Conservation (phyloP, 1,139 yeast genomes). For the Blastobotrys indianensis region DNA sequence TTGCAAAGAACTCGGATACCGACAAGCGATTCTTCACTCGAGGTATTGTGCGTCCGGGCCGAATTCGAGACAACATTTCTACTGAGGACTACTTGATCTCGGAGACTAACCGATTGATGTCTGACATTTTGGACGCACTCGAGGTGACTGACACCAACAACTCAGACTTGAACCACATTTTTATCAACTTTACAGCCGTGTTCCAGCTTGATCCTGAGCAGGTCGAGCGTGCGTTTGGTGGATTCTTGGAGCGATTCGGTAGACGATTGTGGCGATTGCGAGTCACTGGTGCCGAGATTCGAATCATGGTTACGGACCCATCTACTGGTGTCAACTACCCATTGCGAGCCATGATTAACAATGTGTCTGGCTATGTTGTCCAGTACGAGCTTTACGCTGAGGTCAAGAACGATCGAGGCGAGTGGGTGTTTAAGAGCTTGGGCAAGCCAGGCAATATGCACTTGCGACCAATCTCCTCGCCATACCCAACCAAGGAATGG, state of each 20-base stretch:
- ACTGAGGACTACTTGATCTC: slow-evolving; percentile 91
- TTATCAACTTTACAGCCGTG: slow-evolving; percentile 91
- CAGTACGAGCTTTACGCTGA: slow-evolving; percentile 93
- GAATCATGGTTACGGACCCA: slow-evolving; percentile 92
- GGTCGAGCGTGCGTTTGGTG: slow-evolving; percentile 96
- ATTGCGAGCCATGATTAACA: slow-evolving; percentile 90
- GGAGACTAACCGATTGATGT: slow-evolving; percentile 92
- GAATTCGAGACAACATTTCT: slow-evolving; percentile 84
- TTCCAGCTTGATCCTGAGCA: slow-evolving; percentile 92
- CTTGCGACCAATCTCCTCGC: slow-evolving; percentile 88
- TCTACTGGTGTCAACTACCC: slow-evolving; percentile 86
- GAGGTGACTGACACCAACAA: slow-evolving; percentile 92
- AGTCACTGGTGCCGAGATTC: slow-evolving; percentile 94
- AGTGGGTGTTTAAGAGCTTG: slow-evolving; percentile 93
- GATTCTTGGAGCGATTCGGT: slow-evolving; percentile 95
- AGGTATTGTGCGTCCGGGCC: slow-evolving; percentile 95
- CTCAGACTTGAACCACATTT: slow-evolving; percentile 93
- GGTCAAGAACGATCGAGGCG: slow-evolving; percentile 84
- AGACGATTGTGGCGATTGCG: slow-evolving; percentile 95
- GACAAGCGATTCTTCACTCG: slow-evolving; percentile 95
- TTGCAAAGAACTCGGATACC: slow-evolving; percentile 87
- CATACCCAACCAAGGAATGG: slow-evolving; percentile 96
- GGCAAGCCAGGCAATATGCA: slow-evolving; percentile 91
- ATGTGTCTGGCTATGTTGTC: slow-evolving; percentile 95
- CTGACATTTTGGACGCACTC: slow-evolving; percentile 88